Base-by-base conservation (phyloP, 305 asterid genomes). In the Caryopteris hybrid region DNA sequence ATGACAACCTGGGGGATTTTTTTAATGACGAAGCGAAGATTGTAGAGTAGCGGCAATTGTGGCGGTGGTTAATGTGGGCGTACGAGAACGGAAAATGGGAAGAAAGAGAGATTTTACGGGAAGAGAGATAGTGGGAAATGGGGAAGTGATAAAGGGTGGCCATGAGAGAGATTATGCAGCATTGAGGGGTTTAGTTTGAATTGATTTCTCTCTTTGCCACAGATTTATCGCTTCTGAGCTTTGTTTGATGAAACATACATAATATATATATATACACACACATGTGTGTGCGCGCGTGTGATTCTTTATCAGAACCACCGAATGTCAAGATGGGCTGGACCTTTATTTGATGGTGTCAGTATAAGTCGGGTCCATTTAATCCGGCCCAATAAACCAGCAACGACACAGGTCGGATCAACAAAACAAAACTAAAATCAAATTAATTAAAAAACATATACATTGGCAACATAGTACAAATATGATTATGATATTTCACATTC, bases 1-100 rank as follows among this genome's bases (percentile, higher is more conserved):
- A 53, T 9, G 61, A 18, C n/a, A 60, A 88, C 96, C 92, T 87
- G 39, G 71, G 74, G 53, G 86, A 69, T 80, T 81, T 81, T 50
- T 74, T 81, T 54, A 70, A 36, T 21, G 82, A 46, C 20, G 78
- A 75, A 71, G 85, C 83, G 42, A 39, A 61, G 74, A 76, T 70
- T 46, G 66, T 31, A 16, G 69, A 51, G 74, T 23, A 51, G n/a
- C 54, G 51, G 65, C 53, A 67, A 18, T 68, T 77, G 25, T 57
- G 84, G 63, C 10, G 75, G 64, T 29, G 45, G 64, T 13, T 17
- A 46, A 58, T 18, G 75, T 9, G 38, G 72, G 70, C 69, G 66
- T 47, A 42, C 59, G 66, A 33, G 1, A 42, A 36, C 1, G 76
- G 74, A 52, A 64, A 67, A 54, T 58, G 80, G 68, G 61, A 74